Evolutionary conservation across 441 rosid species (phyloP).

Genomic region (Populus trichocarpa): DNA sequence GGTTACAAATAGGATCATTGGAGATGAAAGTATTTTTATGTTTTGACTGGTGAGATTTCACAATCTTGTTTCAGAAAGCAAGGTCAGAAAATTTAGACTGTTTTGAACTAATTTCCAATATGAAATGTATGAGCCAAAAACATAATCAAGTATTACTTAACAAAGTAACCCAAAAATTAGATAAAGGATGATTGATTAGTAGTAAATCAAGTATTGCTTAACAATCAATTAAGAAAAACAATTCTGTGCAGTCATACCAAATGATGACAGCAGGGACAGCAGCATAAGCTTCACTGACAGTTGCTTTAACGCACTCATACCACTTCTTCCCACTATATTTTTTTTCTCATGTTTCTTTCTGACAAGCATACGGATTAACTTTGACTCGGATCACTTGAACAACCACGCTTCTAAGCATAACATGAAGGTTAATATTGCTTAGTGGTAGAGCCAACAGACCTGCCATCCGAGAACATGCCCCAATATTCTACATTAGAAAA

Average conservation of each 20-base stretch:
- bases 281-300: conserved; percentile 66
- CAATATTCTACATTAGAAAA: conserved; percentile 54
- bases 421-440: conserved; percentile 57
- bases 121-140: neutral
- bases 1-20: too few species aligned
- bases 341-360: conserved; percentile 76
- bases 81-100: too few species aligned
- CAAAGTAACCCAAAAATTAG: neutral
- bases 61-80: too few species aligned
- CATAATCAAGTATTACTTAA: too few species aligned
- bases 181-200: neutral
- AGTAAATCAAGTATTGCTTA: neutral
- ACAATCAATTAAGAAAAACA: neutral
- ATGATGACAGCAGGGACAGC: conserved; percentile 80
- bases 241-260: conserved; percentile 34
- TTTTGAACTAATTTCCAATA: too few species aligned
- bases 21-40: too few species aligned
- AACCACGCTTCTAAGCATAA: conserved; percentile 74
- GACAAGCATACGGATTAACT: conserved; percentile 63
- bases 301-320: conserved; percentile 85
- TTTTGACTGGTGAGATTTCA: too few species aligned
- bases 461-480: conserved; percentile 92
- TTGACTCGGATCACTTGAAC: conserved; percentile 79
- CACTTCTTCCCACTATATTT: conserved; percentile 79
- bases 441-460: conserved; percentile 71